Percentiles rank a stretch among this genome's conserved stretches.
Conservation (phyloP, 2,329 filamentous ascomycete genomes). For the Coniochaeta pulveracea region DNA sequence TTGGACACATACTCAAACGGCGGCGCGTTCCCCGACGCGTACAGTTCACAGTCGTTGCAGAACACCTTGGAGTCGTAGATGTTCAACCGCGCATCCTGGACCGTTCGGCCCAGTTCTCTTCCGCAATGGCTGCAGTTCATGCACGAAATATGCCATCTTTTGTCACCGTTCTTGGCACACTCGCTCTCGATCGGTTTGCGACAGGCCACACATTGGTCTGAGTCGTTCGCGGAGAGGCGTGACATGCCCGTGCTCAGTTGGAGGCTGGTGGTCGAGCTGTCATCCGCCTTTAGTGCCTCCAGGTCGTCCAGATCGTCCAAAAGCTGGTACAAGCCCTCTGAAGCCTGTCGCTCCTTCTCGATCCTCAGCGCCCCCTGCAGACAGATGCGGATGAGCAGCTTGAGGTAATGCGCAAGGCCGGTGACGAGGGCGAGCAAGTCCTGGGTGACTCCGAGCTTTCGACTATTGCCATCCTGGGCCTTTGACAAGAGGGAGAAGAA, state of each 20-base stretch:
- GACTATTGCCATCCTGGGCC: conserved; percentile 80
- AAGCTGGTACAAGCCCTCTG: conserved; percentile 71
- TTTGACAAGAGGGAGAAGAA: conserved; percentile 95
- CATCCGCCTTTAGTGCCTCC: conserved; percentile 64
- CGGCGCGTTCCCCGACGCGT: conserved; percentile 37
- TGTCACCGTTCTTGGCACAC: conserved; percentile 64
- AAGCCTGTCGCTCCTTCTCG: conserved; percentile 67
- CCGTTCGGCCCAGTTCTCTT: conserved; percentile 54
- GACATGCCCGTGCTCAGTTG: conserved; percentile 56
- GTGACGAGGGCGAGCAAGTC: conserved; percentile 97
- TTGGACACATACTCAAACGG: conserved; percentile 68
- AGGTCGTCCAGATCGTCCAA: conserved; percentile 74
- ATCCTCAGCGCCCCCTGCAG: conserved; percentile 86
- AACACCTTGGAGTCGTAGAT: conserved; percentile 56
- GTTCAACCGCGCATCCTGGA: conserved; percentile 63
- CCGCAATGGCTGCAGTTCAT: conserved; percentile 60
- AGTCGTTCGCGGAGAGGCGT: conserved; percentile 60
- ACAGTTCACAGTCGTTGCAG: conserved; percentile 56
- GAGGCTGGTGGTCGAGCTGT: conserved; percentile 40
- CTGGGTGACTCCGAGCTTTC: conserved; percentile 91
- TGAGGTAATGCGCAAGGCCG: conserved; percentile 91
- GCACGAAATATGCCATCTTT: conserved; percentile 76
- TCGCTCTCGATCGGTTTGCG: conserved; percentile 88
- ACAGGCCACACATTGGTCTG: conserved; percentile 76
- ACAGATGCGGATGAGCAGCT: conserved; percentile 93